Evolutionary conservation across 1,139 yeast genomes (phyloP), one percentile per base, ranked within the genome.

Genomic region (Hansenula sp.): DNA sequence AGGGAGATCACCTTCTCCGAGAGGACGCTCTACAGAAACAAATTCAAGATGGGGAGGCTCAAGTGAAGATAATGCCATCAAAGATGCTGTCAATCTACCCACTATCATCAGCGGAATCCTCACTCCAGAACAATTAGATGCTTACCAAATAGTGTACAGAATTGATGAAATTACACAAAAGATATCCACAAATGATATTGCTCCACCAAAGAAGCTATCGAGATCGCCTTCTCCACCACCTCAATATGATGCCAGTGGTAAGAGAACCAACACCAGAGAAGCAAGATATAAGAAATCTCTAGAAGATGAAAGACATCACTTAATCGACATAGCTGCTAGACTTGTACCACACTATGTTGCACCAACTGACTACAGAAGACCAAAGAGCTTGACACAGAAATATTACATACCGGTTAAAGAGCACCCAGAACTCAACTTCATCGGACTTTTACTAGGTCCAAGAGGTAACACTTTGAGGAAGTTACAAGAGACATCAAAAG

Each of bases 181-280:
- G 47, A 68, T 84, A 31, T 67, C 74, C 21, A 68, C 71, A 19
- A 67, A 69, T 35, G 78, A 75, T 34, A 43, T 63, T 6, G 32
- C 37, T 1, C 64, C 65, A 1, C 67, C 68, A 2, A 48, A 42
- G 11, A 52, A 54, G 49, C 59, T 50, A 12, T 55, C 55, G 18
- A 60, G 89, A 48, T 88, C 94, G 1, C 90, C 92, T 0, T 86
- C 96, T 6, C 97, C 98, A 0, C 92, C 97, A 7, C 98, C 98
- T 1, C 78, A 77, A 46, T 94, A 92, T 61, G 97, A 94, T 63
- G 62, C 71, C 30, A 64, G 69, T 24, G 99, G 99, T 39, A 81
- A 79, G 56, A 80, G 97, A 56, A 77, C 77, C 14, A 92, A 94
- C 59, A 89, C 97, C 0, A 67, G 95, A 41, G 96, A 86, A 38